phyloP scores from a whole-genome alignment of 2,329 filamentous ascomycete species.

The Aureobasidium sp. region DNA sequence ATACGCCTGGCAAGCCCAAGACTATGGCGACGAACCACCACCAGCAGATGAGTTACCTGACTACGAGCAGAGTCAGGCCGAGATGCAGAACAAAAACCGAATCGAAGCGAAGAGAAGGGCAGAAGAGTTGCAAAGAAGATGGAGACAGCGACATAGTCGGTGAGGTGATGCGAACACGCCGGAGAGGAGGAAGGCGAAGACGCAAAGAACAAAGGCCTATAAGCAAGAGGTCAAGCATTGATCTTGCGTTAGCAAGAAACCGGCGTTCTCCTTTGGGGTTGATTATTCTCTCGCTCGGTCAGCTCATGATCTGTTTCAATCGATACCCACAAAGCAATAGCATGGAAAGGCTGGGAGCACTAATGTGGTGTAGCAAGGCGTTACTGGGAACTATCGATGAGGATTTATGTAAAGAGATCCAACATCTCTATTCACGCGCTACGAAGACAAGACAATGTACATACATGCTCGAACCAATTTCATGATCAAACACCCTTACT shows the following conservation, averaged over 20 bases:
- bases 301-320: slow-evolving; percentile 5
- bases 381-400: not conserved
- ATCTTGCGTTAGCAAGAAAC: not conserved
- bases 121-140: slow-evolving; percentile 38
- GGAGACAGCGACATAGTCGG: slow-evolving; percentile 27
- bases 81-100: slow-evolving; percentile 34
- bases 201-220: not conserved
- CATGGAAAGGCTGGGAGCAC: slow-evolving; percentile 4
- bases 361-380: not conserved
- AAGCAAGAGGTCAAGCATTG: not conserved
- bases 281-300: slow-evolving; percentile 5
- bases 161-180: not conserved
- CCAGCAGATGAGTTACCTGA: slow-evolving; percentile 37
- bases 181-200: not conserved
- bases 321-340: slow-evolving; percentile 12
- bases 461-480: not conserved
- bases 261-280: not conserved
- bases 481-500: not conserved
- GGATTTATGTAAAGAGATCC: too few relatives aligned
- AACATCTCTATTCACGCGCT: not conserved
- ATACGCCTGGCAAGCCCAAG: slow-evolving; percentile 16
- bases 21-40: slow-evolving; percentile 23
- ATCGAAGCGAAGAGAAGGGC: slow-evolving; percentile 37
- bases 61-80: slow-evolving; percentile 42
- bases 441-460: not conserved